A percentile compares a stretch with the other conserved stretches of the same genome.
phyloP scores from a whole-genome alignment of 2,329 filamentous ascomycete genomes.

The Sclerotinia trifoliorum region DNA sequence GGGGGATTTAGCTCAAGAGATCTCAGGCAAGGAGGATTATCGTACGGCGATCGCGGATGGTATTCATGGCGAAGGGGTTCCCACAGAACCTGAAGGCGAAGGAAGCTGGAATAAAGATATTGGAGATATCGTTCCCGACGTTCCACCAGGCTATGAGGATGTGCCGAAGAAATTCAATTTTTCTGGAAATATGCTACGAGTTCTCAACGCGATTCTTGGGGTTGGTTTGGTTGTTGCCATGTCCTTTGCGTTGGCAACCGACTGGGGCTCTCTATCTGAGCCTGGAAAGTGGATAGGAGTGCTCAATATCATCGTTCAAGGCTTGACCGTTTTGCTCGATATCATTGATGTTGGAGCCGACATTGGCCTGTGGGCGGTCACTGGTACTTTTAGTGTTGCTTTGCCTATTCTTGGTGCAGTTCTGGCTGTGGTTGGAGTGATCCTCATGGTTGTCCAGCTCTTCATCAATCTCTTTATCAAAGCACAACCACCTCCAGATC shows the following conservation, averaged over 20 bases:
- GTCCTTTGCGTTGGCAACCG: neutral
- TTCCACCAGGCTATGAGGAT: neutral
- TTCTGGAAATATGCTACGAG: neutral
- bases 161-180: neutral
- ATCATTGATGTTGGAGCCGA: neutral
- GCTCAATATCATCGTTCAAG: neutral
- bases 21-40: neutral
- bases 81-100: neutral
- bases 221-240: neutral
- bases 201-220: neutral
- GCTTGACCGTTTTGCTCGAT: neutral
- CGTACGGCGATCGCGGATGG: neutral
- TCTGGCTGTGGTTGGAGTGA: neutral
- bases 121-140: neutral
- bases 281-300: neutral
- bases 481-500: neutral
- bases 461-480: neutral
- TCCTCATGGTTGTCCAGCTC: neutral
- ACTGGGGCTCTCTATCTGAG: neutral
- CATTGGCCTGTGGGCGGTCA: neutral
- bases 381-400: conserved; percentile 1
- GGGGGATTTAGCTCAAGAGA: neutral
- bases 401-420: neutral
- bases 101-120: neutral
- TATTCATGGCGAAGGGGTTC: neutral